phyloP scores from a whole-genome alignment of 2,329 filamentous ascomycete species.

The Neurospora crassa region DNA sequence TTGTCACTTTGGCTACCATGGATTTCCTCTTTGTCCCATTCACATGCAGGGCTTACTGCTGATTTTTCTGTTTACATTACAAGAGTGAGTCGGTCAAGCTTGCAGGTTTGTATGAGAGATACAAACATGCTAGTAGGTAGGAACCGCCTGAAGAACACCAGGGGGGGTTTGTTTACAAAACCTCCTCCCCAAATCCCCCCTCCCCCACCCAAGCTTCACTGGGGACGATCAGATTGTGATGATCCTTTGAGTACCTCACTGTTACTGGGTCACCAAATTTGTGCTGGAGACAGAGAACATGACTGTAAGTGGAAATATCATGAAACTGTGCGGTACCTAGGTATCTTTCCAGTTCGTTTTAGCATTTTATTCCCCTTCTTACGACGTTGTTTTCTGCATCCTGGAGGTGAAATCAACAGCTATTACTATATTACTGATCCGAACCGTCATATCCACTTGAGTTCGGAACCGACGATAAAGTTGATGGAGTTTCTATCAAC shows the following conservation, averaged over 20 bases:
- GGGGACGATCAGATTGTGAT: neutral
- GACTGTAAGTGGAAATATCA: neutral
- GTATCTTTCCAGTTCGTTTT: neutral
- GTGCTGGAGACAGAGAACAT: neutral
- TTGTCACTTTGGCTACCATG: neutral
- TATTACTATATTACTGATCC: neutral
- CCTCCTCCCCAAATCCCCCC: neutral
- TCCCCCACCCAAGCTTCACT: neutral
- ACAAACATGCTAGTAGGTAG: too few species aligned
- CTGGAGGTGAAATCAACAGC: too few species aligned
- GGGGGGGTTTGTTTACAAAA: neutral
- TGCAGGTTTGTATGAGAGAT: neutral
- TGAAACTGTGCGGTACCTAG: too few species aligned
- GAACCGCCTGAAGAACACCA: neutral
- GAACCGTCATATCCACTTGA: neutral
- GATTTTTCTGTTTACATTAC: too few species aligned
- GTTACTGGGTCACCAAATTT: neutral
- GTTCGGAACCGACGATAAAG: neutral
- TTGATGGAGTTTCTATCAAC: neutral
- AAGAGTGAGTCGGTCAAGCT: neutral
- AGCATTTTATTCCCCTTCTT: too few species aligned
- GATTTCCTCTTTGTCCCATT: neutral
- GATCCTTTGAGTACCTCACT: neutral
- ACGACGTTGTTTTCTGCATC: too few species aligned
- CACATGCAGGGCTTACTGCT: neutral